Base-by-base conservation (phyloP, 176 grass and related monocot species). In the Oryza glumipatula region DNA sequence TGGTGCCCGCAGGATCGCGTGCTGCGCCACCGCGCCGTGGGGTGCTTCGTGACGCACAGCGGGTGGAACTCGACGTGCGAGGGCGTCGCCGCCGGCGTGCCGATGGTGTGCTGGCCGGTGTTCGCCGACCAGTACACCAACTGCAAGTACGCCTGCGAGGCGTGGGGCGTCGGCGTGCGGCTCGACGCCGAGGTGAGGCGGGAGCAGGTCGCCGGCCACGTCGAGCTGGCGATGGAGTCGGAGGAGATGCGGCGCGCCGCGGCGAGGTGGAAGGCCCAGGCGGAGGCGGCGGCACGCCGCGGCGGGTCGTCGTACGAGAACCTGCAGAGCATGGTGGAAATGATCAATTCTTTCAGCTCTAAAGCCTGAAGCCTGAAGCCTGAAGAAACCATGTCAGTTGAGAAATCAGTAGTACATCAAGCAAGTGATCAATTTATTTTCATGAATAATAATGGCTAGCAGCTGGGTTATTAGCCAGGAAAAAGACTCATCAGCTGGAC, bases 1-100 rank as follows among this genome's bases (percentile, higher is more conserved):
- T 94, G 89, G 84, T 94, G 92, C 69, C 43, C 81, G 17, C 89
- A 91, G 80, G 82, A 91, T 16, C 67, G 74, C 30, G 89, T 91
- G 83, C 89, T 94, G 52, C 49, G 67, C 0, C 83, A 94, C 72
- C 86, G 74, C 3, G 41, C 90, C 4, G 22, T 92, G 10, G 78
- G 87, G 4, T 88, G 86, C 49, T 94, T 94, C 78, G 66, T 92
- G 45, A 91, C 83, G 65, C 86, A 91, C 54, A 77, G 41, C 32
- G 83, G 89, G 7, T 94, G 86, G 92, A 94, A 94, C 76, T 91
- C 86, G 7, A 76, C 77, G 14, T 48, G 80, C 10, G 84, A 93
- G 67, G 75, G 88, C 45, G 54, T 93, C 11, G 83, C 84, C 17
- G 35, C 35, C n/a, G 91, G 88, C 17, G 72, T 90, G 41, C 91